Base-by-base conservation (phyloP, 352 stramenopile genomes). In the Phytophthora vignae region DNA sequence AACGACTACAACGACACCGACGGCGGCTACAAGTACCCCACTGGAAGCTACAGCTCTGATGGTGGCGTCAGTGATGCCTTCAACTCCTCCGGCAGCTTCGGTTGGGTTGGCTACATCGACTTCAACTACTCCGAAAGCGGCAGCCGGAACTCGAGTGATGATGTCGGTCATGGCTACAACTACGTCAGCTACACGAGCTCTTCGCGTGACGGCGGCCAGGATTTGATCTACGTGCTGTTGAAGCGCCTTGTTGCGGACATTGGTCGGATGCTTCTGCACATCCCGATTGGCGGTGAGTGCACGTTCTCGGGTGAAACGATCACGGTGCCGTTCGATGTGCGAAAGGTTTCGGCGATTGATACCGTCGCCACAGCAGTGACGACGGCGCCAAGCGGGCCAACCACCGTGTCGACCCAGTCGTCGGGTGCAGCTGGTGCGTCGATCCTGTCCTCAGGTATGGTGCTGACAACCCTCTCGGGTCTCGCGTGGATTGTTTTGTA, bases 1-100 rank as follows among this genome's bases (percentile, higher is more conserved):
- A 58, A 58, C 9, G 25, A 58, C 12, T 58, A 58, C 52, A 58
- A 58, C 15, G 25, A 58, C 12, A 58, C 25, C 27, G 11, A 31
- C 15, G 25, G 42, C 7, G 46, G 46, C 46, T 53, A 53, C 46
- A 10, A 19, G 8, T 25, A 17, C 10, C 14, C 25, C 46, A 17
- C 14, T 3, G 46, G n/a, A 29, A 27, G 19, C 46, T 22, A 27
- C 46, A 3, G 8, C 8, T n/a, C 46, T 0, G 46, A 53, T 5
- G 19, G 9, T n/a, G 15, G 9, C 15, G 42, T 4, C 12, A 17
- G 6, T n/a, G 21, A 33, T 33, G 29, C 29, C 29, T 33, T 33
- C 29, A 33, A 29, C 15, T 29, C 15, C 19, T 29, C 48, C n/a
- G 48, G 9, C 2, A 55, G 49, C 22, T 10, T 9, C 14, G 33